A percentile compares a stretch with the other conserved stretches of the same genome.
Conservation (phyloP, 2,329 filamentous ascomycete genomes). For the Scedosporium dehoogii region DNA sequence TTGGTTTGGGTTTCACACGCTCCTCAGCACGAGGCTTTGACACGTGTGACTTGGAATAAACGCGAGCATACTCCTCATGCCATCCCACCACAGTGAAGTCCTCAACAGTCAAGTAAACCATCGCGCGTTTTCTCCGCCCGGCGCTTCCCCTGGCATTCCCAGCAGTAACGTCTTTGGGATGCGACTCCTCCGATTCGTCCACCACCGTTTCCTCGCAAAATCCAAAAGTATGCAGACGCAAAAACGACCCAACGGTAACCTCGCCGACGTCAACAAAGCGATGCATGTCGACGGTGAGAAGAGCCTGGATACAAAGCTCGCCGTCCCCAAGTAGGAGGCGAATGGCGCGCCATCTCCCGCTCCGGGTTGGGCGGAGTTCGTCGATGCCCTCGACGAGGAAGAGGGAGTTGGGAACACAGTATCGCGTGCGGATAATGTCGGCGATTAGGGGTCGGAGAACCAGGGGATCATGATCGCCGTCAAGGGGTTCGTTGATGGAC, state of each 20-base stretch:
- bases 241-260: conserved; percentile 37
- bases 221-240: conserved; percentile 27
- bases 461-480: background rate
- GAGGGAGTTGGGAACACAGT: conserved; percentile 35
- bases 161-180: too few species aligned
- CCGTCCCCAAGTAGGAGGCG: conserved; percentile 43
- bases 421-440: conserved; percentile 37
- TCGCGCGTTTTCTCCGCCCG: conserved; percentile 12
- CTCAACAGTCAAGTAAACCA: conserved; percentile 36
- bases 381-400: conserved; percentile 41
- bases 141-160: background rate
- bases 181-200: background rate
- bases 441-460: conserved; percentile 29
- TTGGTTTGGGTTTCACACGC: background rate
- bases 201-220: conserved; percentile 18
- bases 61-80: conserved; percentile 27
- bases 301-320: conserved; percentile 42
- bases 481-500: background rate
- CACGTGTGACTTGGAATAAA: background rate
- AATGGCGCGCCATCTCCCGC: conserved; percentile 30
- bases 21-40: background rate
- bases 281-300: conserved; percentile 36
- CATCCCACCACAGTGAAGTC: conserved; percentile 37
- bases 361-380: conserved; percentile 21
- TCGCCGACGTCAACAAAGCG: conserved; percentile 34